Percentiles rank a stretch among this genome's conserved stretches.
Evolutionary conservation across 371 early-diverging fungal genomes (phyloP).

Genomic region (Lichtheimia ornata): DNA sequence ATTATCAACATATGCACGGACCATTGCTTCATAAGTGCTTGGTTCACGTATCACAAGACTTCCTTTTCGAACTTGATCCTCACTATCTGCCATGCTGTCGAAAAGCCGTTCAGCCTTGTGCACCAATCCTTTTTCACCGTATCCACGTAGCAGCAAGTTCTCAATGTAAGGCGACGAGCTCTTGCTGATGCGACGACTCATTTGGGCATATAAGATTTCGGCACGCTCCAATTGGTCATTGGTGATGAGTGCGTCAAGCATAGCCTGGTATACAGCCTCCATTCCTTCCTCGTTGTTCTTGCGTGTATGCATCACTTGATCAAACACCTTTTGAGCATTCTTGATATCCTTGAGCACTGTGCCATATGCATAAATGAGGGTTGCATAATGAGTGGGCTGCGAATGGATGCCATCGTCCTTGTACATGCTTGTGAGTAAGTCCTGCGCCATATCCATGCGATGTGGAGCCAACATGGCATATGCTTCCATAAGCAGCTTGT

Average conservation of each 20-base stretch:
- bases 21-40: constrained; percentile 68
- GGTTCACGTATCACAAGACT: constrained; percentile 50
- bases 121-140: constrained; percentile 47
- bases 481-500: constrained; percentile 63
- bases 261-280: constrained; percentile 55
- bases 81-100: constrained; percentile 52
- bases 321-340: constrained; percentile 51
- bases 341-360: constrained; percentile 52
- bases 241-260: constrained; percentile 58
- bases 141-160: constrained; percentile 64
- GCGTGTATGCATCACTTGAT: constrained; percentile 34
- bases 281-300: constrained; percentile 37
- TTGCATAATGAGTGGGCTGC: constrained; percentile 60
- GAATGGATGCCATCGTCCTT: constrained; percentile 47
- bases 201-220: constrained; percentile 40
- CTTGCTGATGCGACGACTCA: constrained; percentile 29
- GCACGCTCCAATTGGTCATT: constrained; percentile 46
- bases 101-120: constrained; percentile 53
- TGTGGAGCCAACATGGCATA: constrained; percentile 61
- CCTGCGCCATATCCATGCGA: constrained; percentile 59
- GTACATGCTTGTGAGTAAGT: constrained; percentile 50
- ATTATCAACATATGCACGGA: constrained; percentile 55
- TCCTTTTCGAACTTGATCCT: constrained; percentile 20
- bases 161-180: constrained; percentile 63
- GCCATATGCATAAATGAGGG: constrained; percentile 63